phyloP scores from a whole-genome alignment of 768 basidiomycete genomes.

The Suillus plorans region DNA sequence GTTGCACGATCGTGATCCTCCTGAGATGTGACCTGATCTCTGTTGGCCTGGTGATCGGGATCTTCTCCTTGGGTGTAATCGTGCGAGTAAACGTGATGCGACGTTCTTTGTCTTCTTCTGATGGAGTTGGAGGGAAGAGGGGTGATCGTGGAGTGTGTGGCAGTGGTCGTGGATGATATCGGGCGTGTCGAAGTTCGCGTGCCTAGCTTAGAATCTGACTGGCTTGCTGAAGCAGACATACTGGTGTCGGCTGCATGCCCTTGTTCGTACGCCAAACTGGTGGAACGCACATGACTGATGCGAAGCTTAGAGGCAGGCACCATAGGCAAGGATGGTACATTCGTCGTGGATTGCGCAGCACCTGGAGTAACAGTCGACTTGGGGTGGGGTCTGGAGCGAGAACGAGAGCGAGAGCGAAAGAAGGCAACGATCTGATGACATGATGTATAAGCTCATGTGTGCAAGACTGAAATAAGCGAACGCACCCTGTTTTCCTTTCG shows the following conservation, averaged over 20 bases:
- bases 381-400: conserved; percentile 34
- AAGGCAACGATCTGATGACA: conserved; percentile 57
- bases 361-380: conserved; percentile 7
- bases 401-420: conserved; percentile 59
- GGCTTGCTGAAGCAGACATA: conserved; percentile 18
- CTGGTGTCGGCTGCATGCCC: conserved; percentile 7
- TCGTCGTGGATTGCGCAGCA: conserved; percentile 8
- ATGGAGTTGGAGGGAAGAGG: conserved; percentile 50
- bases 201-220: conserved; percentile 34
- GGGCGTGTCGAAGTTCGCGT: conserved; percentile 57
- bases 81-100: conserved; percentile 20
- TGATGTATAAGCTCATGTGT: background rate
- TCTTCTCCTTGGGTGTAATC: conserved; percentile 11
- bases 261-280: conserved; percentile 9
- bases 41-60: conserved; percentile 10
- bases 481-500: conserved; percentile 48
- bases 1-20: conserved; percentile 22
- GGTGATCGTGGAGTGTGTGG: conserved; percentile 60
- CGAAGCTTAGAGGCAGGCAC: conserved; percentile 7
- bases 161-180: conserved; percentile 62
- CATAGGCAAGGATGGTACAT: conserved; percentile 17
- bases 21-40: conserved; percentile 13
- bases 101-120: conserved; percentile 17
- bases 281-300: conserved; percentile 17
- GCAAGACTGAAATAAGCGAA: background rate